Base-by-base conservation (phyloP, 2,329 filamentous ascomycete species). In the Tolypocladium cylindrosporum region DNA sequence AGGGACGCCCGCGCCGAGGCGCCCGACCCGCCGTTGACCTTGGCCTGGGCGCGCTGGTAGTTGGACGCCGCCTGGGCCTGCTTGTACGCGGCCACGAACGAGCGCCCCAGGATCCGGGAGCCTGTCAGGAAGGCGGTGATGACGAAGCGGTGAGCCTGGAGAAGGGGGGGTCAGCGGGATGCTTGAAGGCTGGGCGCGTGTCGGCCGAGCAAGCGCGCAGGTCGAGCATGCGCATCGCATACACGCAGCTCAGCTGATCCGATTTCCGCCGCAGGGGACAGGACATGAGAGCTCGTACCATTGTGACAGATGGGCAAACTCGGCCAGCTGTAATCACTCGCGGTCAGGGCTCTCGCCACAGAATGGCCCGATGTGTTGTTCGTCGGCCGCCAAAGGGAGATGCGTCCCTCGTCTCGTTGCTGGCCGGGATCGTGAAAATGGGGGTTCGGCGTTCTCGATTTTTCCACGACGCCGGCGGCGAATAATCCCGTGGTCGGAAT, bases 51-150 rank as follows among this genome's bases (percentile, higher is more conserved):
- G 63, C 87, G 87, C 65, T 88, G 86, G 74, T 95, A 94, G 72
- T 89, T 84, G 62, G 88, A 89, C 4, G 91, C 88, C 40, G 93
- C 93, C 59, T 91, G 86, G 54, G 94, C 94, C 79, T 99, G 94
- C 73, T 90, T 91, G 79, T 95, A 99, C 64, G 94, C 94, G 77
- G 97, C 94, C 68, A 86, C 79, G 72, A 97, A 94, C 67, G 94
- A 92, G 66, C 92, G 90, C 63, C 92, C 91, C 72, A 99, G 85
- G 66, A 97, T 94, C 67, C 94, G 90, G 62, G 86, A 84, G 78
- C 93, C 93, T 69, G 91, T 91, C 65, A 97, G 74, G 75, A 97
- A 86, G 76, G 96, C 91, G 77, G 90, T 90, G 78, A 99, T 87
- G 75, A 97, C 71, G 64, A 75, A 89, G 69, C 91, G 90, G 79